Evolutionary conservation across 345 rosid species (phyloP), one percentile per base, ranked within the genome.

Genomic region (Brassica carinata): DNA sequence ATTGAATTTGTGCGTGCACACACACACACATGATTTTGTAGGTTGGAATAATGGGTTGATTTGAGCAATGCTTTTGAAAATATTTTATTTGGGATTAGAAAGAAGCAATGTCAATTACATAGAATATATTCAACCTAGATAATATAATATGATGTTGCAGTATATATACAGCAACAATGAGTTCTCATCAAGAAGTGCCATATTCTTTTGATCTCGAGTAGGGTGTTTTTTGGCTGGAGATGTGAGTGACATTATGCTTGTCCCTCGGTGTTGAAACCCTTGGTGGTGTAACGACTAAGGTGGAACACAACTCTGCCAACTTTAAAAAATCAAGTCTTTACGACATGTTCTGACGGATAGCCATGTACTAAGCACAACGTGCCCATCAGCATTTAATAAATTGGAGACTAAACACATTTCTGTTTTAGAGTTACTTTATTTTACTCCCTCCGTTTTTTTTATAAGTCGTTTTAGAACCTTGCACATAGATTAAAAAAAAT

Each of bases 241-340:
- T 85, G 98, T 94, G 23, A 94, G 98, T 82, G 94, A 90, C 80
- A 94, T 30, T 55, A 98, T 95, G 68, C 88, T 93, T 68, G 82
- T 23, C 26, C 36, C 36, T 95, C 74, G 98, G 91, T 81, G 99
- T 31, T 93, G 53, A 84, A 90, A 5, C 98, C 97, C 76, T 95
- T 65, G 99, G 99, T 61, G 96, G 99, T 27, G 98, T 95, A 14
- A 95, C 91, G 98, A 93, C 98, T 3, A 95, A 95, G 81, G 91
- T 93, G 36, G 73, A 95, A 95, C 79, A 89, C 98, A 1, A 93
- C 99, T 2, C 73, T 95, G 65, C 98, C 99, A 18, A 90, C 98
- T 38, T 27, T 93, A 23, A 94, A 94, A 95, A 93, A 82, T 95
- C 99, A 93, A 83, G 98, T 93, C 38, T 93, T 95, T 81, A 91